These are phyloP conservation scores for Trapa bicornis DNA, from an alignment of 345 rosid genomes.

Conservation along the genomic window DNA sequence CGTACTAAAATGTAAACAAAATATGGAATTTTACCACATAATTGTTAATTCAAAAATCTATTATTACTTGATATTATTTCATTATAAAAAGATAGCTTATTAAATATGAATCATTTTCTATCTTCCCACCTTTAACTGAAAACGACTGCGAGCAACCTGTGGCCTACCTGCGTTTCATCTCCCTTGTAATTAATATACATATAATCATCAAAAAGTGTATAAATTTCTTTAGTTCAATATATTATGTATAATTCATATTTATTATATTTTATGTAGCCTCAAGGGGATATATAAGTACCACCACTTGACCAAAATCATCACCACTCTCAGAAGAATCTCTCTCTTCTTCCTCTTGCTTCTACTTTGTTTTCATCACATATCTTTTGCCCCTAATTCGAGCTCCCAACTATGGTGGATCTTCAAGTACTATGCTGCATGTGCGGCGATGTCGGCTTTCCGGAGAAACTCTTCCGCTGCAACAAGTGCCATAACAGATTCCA, in stretches of 20 bases:
- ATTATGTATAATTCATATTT: too few relatives aligned
- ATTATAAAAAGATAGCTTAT: too few relatives aligned
- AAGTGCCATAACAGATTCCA: slow-evolving; percentile 80
- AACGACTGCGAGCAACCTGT: slow-evolving; percentile 87
- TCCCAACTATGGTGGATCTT: slow-evolving; percentile 59
- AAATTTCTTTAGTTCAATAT: background rate
- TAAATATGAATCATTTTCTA: slow-evolving; percentile 24
- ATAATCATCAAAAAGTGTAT: background rate
- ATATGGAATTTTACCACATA: too few relatives aligned
- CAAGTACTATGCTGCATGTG: slow-evolving; percentile 88
- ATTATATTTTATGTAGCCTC: background rate
- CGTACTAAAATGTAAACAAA: too few relatives aligned
- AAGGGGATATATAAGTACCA: background rate
- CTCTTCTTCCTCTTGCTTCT: background rate
- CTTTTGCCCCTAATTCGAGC: background rate
- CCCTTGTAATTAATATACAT: background rate
- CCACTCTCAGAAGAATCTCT: slow-evolving; percentile 9
- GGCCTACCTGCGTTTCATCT: slow-evolving; percentile 35
- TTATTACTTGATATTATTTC: too few relatives aligned
- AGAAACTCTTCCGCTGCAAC: slow-evolving; percentile 89
- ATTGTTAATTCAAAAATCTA: too few relatives aligned
- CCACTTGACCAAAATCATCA: slow-evolving; percentile 20
- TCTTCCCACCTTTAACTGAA: slow-evolving; percentile 29
- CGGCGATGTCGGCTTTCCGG: slow-evolving; percentile 95
- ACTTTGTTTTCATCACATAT: background rate